Base-by-base conservation (phyloP, 2,329 filamentous ascomycete species). In the Westerdykella sp. region DNA sequence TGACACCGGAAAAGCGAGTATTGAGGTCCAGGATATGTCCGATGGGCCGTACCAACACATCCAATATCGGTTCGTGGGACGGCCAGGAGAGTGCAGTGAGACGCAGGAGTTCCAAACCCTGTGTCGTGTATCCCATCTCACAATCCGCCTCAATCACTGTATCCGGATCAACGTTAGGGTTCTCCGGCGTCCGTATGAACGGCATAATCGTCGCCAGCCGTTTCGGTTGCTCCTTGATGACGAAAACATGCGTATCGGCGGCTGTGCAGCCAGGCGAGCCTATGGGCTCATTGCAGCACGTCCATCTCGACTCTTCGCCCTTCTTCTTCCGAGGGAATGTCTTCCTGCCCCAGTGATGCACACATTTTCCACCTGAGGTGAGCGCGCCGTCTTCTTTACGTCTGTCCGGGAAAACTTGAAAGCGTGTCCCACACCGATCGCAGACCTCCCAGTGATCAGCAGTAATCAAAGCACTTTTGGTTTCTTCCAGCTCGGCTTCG, bases 51-150 rank as follows among this genome's bases (percentile, higher is more conserved):
- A 97, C 90, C 0, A 97, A 77, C 0, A 95, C 76, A 60, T 98
- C 93, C 5, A 97, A 71, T 0, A 98, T 67, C 41, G 78, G 76
- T 41, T 82, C 77, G 15, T 87, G 85, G 7, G 76, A 72, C 0
- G 91, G 91, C 90, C 93, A 98, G 9, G 84, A 81, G 3, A 91
- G 84, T 5, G 87, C 90, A 0, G 93, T 97, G 3, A 98, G 68
- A 7, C 93, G 87, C 44, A 97, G 83, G 14, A 98, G 76, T 65
- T 98, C 93, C 51, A 97, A 72, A 0, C 94, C 93, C 39, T 84
- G 68, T 1, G 87, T 86, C 0, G 94, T 98, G 61, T 95, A 97
- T 4, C 87, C 87, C 93, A 98, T 98, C 63, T 98, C 93, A 58
- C 93, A 97, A 64, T 98, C 93, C 57, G 98, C 91, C 50, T 82